Base-by-base conservation (phyloP, 225 moss, liverwort and hornwort genomes). In the Pseudisothecium myosuroides region DNA sequence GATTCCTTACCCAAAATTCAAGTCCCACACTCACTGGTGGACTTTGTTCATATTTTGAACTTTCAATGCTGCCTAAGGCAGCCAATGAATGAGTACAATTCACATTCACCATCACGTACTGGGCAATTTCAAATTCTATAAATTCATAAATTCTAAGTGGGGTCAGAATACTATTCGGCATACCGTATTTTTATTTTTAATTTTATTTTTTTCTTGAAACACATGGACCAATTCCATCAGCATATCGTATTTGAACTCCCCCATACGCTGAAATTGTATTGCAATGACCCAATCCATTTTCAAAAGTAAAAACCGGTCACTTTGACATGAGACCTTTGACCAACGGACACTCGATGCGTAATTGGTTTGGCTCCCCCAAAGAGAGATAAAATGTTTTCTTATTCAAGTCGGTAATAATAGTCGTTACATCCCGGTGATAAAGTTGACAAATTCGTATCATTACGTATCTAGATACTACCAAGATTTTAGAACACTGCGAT, bases 301-400 rank as follows among this genome's bases (percentile, higher is more conserved):
- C 52, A 67, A 83, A 65, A 83, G 27, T 11, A 55, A 50, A 14
- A 31, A 31, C 5, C 2, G 2, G 13, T 66, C 17, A 52, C 18
- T 8, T 83, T 5, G 3, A 50, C 2, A 4, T n/a, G 83, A n/a
- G n/a, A 7, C 28, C 39, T 65, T 1, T 1, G 54, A 20, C 17
- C 28, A 83, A 54, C 1, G 2, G 1, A 28, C n/a, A 14, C 52
- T n/a, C 2, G 0, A 6, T 15, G 5, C 9, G 5, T 15, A n/a
- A 50, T 66, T 66, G 12, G 7, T 20, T 37, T 6, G 0, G 4
- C n/a, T 26, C 5, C 9, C 1, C 4, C 7, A 23, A 54, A 27
- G 34, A 12, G 7, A 7, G 19, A 14, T 12, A 1, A 9, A 23
- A 28, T 24, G 2, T 54, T 58, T 49, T 28, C 7, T 54, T 14